A percentile compares a stretch with the other conserved stretches of the same genome.
phyloP scores from a whole-genome alignment of 305 asterid species.

The Striga hermonthica region DNA sequence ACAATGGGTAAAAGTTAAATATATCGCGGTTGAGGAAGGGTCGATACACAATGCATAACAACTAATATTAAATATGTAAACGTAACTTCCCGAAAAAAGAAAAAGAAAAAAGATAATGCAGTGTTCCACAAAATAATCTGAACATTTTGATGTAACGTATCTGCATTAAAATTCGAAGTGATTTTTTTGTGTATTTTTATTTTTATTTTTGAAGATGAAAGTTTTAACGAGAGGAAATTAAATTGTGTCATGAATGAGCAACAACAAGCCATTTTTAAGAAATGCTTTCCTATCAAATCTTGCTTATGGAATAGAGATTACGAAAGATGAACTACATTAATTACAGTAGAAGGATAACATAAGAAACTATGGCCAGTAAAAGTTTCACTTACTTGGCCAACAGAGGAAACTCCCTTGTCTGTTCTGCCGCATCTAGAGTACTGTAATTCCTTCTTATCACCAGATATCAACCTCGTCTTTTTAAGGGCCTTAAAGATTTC shows the following conservation, averaged over 20 bases:
- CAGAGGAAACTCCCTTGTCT: constrained; percentile 97
- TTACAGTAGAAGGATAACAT: constrained; percentile 7
- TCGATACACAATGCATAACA: no score
- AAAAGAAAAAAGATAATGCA: background rate
- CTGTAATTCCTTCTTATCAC: constrained; percentile 77
- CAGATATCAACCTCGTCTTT: constrained; percentile 71
- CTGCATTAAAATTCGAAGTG: no score
- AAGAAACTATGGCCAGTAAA: constrained; percentile 26
- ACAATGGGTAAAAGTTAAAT: no score
- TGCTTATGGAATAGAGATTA: constrained; percentile 23
- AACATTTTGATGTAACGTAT: no score
- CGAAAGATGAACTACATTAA: constrained; percentile 6
- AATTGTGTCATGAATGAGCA: background rate
- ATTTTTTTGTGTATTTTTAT: no score
- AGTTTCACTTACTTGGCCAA: constrained; percentile 75
- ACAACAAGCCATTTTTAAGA: constrained; percentile 11
- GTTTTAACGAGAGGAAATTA: no score
- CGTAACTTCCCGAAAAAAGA: background rate
- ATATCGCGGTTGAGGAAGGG: no score
- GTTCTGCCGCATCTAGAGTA: constrained; percentile 98
- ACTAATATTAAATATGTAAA: background rate
- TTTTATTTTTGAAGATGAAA: no score
- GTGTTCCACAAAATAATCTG: background rate
- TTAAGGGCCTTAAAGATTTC: constrained; percentile 85
- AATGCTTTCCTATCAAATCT: constrained; percentile 5